Base-by-base conservation (phyloP, 257 asterid species). In the Solanum tacnaense region DNA sequence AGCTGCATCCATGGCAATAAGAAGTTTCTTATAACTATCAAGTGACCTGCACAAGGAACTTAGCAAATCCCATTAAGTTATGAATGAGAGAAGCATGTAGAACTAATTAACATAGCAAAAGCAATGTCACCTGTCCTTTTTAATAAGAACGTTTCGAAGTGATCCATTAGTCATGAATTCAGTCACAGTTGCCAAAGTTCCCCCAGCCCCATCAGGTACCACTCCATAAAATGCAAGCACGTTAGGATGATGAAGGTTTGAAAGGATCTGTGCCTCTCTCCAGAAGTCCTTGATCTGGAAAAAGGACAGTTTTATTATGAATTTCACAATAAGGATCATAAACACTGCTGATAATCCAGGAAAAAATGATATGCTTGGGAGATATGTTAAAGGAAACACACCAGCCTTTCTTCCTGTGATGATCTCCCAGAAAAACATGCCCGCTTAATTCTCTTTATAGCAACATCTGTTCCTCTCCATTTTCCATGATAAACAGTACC, bases 391-490 rank as follows among this genome's bases (percentile, higher is more conserved):
- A 83, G 88, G 85, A 87, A 88, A 91, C 97, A 87, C 89, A 95
- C 98, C 98, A 93, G 88, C 56, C 94, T 93, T 83, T 94, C 95
- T 91, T 89, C 95, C 91, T 94, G 95, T 0, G 96, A 94, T 46
- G 93, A 88, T 89, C 95, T 92, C 89, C 96, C 95, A 88, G 94
- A 89, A 90, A 94, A 94, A 88, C 95, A 95, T 85, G 93, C 36
- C 88, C 91, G 93, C 87, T 94, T 94, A 35, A 94, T 86, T 93
- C 94, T 91, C 92, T 95, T 94, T 85, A 95, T 95, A 89, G 98
- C 96, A 72, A 95, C 98, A 89, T 95, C 98, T 39, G 98, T 87
- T 46, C 98, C 98, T 87, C 96, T 91, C 98, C 98, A 95, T 91
- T 93, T 95, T 79, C 98, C 98, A 88, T 92, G 92, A 88, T 92